These are phyloP conservation scores for Salix dunnii DNA, from an alignment of 345 rosid species.

Conservation along the genomic window DNA sequence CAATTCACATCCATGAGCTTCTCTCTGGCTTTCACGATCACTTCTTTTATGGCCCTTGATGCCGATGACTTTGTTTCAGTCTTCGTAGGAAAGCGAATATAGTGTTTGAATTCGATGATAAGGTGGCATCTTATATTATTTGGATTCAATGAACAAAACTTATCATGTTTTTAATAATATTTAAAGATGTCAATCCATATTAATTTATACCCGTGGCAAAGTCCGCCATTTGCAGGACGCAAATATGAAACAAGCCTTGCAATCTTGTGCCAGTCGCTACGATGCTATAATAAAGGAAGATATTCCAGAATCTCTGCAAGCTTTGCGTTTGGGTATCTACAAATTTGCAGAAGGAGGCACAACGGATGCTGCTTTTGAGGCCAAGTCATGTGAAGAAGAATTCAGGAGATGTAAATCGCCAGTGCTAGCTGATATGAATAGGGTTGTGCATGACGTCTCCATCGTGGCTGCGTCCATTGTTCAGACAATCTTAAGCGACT, in stretches of 20 bases:
- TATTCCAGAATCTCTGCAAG: slow-evolving; percentile 13
- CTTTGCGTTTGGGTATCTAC: slow-evolving; percentile 17
- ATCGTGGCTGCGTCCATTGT: slow-evolving; percentile 24
- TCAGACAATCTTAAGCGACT: slow-evolving; percentile 1
- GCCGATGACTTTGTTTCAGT: too few relatives aligned
- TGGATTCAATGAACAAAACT: too few relatives aligned
- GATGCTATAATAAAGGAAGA: slow-evolving; percentile 16
- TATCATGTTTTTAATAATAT: too few relatives aligned
- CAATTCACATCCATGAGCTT: too few relatives aligned
- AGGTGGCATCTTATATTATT: too few relatives aligned
- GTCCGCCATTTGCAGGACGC: too few relatives aligned
- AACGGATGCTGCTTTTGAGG: slow-evolving; percentile 26
- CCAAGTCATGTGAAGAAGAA: slow-evolving; percentile 28
- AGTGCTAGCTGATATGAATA: slow-evolving; percentile 18
- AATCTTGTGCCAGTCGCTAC: slow-evolving; percentile 25
- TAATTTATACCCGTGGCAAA: too few relatives aligned
- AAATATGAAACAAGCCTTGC: slow-evolving; percentile 5
- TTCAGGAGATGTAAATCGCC: slow-evolving; percentile 15
- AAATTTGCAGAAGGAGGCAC: slow-evolving; percentile 24
- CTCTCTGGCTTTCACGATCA: too few relatives aligned
- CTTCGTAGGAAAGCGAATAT: too few relatives aligned
- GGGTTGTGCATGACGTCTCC: slow-evolving; percentile 24
- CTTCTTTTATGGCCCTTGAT: too few relatives aligned
- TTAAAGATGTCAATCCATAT: too few relatives aligned
- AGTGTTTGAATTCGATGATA: too few relatives aligned